A percentile compares a stretch with the other conserved stretches of the same genome.
Conservation (phyloP, 495 filamentous ascomycete species). For the Podospora tetraspora region DNA sequence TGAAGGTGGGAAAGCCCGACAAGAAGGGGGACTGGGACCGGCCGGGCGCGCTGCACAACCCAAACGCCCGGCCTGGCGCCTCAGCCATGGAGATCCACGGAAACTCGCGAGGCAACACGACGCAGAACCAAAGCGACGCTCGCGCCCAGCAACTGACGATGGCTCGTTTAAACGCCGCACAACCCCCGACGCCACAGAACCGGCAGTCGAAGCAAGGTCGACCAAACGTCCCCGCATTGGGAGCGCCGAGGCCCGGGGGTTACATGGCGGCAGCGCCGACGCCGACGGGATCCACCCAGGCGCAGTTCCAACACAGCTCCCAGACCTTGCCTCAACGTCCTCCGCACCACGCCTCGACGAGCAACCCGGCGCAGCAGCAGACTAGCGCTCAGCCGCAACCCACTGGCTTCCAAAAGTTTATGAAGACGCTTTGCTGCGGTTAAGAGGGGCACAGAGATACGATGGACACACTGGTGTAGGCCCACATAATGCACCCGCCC, state of each 20-base stretch:
- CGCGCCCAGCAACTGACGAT: constrained; percentile 61
- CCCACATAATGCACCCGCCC: background rate
- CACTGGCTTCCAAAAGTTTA: constrained; percentile 63
- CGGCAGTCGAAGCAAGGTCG: constrained; percentile 79
- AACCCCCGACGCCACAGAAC: constrained; percentile 83
- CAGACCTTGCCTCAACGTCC: constrained; percentile 71
- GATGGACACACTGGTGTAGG: constrained; percentile 20
- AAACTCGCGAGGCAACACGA: constrained; percentile 51
- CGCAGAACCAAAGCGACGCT: constrained; percentile 50
- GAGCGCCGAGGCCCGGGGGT: constrained; percentile 71
- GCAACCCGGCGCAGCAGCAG: constrained; percentile 35
- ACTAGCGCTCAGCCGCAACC: constrained; percentile 45
- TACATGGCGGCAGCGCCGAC: constrained; percentile 55
- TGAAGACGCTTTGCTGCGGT: constrained; percentile 80
- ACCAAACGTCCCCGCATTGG: constrained; percentile 70
- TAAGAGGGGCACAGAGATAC: constrained; percentile 34
- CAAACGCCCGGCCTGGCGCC: constrained; percentile 65
- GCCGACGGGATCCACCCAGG: constrained; percentile 76
- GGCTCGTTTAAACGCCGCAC: constrained; percentile 95
- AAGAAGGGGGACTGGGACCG: constrained; percentile 81
- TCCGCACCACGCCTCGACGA: constrained; percentile 52
- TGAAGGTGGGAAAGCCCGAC: constrained; percentile 97
- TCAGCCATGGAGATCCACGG: constrained; percentile 73
- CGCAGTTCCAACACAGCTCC: constrained; percentile 85
- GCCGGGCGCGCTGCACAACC: constrained; percentile 54